Conservation (phyloP, 371 early-diverging fungal genomes). For the Mucor piriformis region DNA sequence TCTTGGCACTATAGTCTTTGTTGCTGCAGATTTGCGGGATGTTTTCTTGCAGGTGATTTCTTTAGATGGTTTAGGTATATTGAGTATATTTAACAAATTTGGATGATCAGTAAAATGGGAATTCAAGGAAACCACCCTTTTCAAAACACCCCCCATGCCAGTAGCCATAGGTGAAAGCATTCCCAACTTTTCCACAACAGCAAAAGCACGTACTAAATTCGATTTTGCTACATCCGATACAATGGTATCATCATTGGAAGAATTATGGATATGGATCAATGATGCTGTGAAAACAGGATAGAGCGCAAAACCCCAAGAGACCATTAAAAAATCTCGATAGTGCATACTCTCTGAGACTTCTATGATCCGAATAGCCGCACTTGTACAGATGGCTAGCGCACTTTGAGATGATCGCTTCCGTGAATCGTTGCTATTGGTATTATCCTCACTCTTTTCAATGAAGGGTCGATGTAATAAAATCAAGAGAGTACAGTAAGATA, state of each 20-base stretch:
- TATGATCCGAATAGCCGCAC: slow-evolving; percentile 40
- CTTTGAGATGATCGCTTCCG: slow-evolving; percentile 27
- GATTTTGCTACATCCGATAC: slow-evolving; percentile 36
- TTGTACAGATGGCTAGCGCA: slow-evolving; percentile 47
- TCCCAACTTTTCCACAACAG: slow-evolving; percentile 13
- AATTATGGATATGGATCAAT: slow-evolving; percentile 48
- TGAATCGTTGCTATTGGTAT: not conserved
- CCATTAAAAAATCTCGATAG: slow-evolving; percentile 29
- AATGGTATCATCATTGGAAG: slow-evolving; percentile 31
- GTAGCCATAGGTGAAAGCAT: slow-evolving; percentile 1
- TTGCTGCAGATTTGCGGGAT: too few relatives aligned
- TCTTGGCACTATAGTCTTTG: too few relatives aligned
- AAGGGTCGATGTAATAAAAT: slow-evolving; percentile 80
- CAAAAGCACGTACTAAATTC: slow-evolving; percentile 26
- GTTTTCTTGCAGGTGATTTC: not conserved
- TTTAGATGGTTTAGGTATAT: not conserved
- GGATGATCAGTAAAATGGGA: slow-evolving; percentile 7
- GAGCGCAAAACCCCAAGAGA: slow-evolving; percentile 56
- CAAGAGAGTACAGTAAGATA: slow-evolving; percentile 68
- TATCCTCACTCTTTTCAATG: slow-evolving; percentile 25
- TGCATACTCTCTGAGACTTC: slow-evolving; percentile 30
- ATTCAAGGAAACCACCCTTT: slow-evolving; percentile 10
- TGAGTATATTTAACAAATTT: slow-evolving; percentile 1
- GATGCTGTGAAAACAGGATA: slow-evolving; percentile 52
- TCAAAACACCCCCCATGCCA: slow-evolving; percentile 10